Percentiles rank a stretch among this genome's conserved stretches.
phyloP scores from a whole-genome alignment of 495 filamentous ascomycete genomes.

The Penicillium coprophilum region DNA sequence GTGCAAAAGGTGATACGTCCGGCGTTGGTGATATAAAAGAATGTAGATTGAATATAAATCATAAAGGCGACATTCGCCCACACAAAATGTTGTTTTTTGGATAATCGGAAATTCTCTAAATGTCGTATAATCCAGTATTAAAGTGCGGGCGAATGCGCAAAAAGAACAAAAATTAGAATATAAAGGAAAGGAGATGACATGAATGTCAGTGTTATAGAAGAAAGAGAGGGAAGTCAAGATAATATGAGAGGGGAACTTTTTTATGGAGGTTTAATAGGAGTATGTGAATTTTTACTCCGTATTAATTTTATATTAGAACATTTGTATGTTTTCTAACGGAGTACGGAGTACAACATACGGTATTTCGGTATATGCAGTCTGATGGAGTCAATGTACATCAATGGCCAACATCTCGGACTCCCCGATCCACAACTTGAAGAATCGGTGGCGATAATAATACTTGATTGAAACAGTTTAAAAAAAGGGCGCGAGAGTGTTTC shows the following conservation, averaged over 20 bases:
- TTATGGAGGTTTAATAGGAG: slow-evolving; percentile 12
- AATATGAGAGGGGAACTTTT: slow-evolving; percentile 19
- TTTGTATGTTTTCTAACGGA: neutral
- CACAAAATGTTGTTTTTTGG: slow-evolving; percentile 24
- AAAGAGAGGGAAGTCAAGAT: slow-evolving; percentile 25
- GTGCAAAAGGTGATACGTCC: slow-evolving; percentile 34
- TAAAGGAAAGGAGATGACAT: slow-evolving; percentile 52
- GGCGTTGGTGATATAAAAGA: slow-evolving; percentile 34
- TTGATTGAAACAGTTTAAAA: slow-evolving; percentile 10
- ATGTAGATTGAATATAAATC: slow-evolving; percentile 35
- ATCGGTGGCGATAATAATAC: slow-evolving; percentile 12
- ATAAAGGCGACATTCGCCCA: slow-evolving; percentile 51
- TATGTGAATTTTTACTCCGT: no score
- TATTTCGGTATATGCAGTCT: slow-evolving; percentile 21
- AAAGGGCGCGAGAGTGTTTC: slow-evolving; percentile 15
- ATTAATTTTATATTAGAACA: no score
- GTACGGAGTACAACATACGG: slow-evolving; percentile 5
- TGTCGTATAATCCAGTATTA: slow-evolving; percentile 35
- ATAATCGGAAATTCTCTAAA: slow-evolving; percentile 15
- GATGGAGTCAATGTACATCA: slow-evolving; percentile 25
- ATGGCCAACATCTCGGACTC: slow-evolving; percentile 19
- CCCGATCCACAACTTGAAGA: slow-evolving; percentile 21
- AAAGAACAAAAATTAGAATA: slow-evolving; percentile 52
- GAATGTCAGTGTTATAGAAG: slow-evolving; percentile 31
- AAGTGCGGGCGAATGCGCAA: slow-evolving; percentile 51